These are phyloP conservation scores for Cercospora sp. DNA, from an alignment of 2,329 filamentous ascomycete genomes.

Conservation along the genomic window DNA sequence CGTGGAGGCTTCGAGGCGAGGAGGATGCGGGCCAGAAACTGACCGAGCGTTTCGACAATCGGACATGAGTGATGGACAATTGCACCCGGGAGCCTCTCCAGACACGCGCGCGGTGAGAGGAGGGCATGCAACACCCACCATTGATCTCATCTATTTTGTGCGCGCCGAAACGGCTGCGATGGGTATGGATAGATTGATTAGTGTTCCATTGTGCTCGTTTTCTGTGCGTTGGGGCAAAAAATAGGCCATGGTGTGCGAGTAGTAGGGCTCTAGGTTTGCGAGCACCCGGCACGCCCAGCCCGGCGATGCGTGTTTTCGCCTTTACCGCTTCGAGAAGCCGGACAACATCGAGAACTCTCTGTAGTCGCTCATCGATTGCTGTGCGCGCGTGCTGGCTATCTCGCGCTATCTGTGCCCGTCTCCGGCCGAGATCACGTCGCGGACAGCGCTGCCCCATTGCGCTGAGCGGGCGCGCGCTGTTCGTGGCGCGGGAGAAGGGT, in stretches of 20 bases:
- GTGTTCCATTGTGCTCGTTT: background rate
- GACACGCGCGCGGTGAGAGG: background rate
- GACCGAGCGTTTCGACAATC: conserved; percentile 20
- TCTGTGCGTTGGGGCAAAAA: conserved; percentile 4
- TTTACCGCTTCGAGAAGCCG: conserved; percentile 10
- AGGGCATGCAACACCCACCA: background rate
- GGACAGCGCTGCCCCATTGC: background rate
- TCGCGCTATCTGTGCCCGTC: background rate
- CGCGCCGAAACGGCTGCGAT: background rate
- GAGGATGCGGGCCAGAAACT: conserved; percentile 15
- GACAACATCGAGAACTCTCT: background rate
- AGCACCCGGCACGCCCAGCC: conserved; percentile 13
- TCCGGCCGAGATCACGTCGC: background rate
- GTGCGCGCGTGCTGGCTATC: background rate
- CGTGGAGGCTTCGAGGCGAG: conserved; percentile 8
- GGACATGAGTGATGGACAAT: background rate
- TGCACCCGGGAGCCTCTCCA: background rate
- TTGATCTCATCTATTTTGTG: background rate
- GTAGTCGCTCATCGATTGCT: background rate
- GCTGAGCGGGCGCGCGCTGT: background rate
- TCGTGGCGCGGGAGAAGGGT: background rate
- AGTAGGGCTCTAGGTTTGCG: background rate
- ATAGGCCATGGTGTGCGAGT: conserved; percentile 15
- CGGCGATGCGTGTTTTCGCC: conserved; percentile 10
- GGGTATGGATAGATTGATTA: background rate